Evolutionary conservation across 2,329 filamentous ascomycete genomes (phyloP).

Genomic region (Ambrosiella beaveri): DNA sequence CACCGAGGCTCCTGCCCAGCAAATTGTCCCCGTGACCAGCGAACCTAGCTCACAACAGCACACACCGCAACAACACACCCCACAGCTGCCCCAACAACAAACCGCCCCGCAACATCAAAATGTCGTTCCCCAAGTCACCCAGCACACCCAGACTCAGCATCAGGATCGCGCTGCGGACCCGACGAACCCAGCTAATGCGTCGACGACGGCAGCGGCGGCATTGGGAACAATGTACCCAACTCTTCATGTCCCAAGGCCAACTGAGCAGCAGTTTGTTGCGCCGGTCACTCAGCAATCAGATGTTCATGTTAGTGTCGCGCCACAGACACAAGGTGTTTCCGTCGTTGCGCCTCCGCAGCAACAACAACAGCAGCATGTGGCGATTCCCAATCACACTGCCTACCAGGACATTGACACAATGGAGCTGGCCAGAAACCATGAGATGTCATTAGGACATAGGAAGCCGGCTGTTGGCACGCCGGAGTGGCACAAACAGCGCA

Average conservation of each 20-base stretch:
- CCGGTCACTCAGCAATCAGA: constrained; percentile 13
- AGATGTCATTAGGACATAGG: constrained; percentile 17
- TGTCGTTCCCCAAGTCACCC: constrained; percentile 1
- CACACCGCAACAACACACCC: constrained; percentile 5
- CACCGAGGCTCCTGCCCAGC: constrained; percentile 5
- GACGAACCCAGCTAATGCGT: constrained; percentile 34
- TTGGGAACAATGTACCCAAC: constrained; percentile 41
- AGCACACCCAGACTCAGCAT: constrained; percentile 12
- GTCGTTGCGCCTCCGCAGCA: constrained; percentile 3
- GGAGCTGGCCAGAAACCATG: constrained; percentile 3
- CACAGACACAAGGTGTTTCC: not conserved
- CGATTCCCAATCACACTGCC: not conserved
- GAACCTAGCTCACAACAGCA: not conserved
- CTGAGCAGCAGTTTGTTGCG: constrained; percentile 41
- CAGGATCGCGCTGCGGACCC: constrained; percentile 20
- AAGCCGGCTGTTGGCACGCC: constrained; percentile 91
- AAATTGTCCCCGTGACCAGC: not conserved
- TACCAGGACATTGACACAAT: constrained; percentile 2
- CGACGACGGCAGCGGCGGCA: constrained; percentile 42
- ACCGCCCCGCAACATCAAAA: constrained; percentile 1
- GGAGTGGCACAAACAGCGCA: constrained; percentile 93
- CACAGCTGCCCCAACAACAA: constrained; percentile 5
- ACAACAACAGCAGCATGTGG: constrained; percentile 1
- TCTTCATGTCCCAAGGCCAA: constrained; percentile 38
- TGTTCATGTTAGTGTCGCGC: constrained; percentile 1